phyloP scores from a whole-genome alignment of 352 stramenopile genomes.

The Halophytophthora batemanensis region DNA sequence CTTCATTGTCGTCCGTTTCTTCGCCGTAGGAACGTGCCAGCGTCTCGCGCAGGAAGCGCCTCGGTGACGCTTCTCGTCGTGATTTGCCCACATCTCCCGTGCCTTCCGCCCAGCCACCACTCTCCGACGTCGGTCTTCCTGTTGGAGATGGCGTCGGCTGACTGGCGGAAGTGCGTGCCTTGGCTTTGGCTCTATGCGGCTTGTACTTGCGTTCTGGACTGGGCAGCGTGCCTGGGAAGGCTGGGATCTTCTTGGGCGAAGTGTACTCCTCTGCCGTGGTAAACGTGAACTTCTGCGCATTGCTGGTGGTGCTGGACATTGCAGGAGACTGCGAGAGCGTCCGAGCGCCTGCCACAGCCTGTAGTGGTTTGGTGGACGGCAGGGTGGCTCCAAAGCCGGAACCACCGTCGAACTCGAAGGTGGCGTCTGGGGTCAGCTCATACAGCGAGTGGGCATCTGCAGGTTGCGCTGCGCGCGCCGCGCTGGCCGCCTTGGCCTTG shows the following conservation, averaged over 20 bases:
- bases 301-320: constrained; percentile 2
- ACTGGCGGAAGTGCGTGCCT: constrained; percentile 8
- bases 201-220: constrained; percentile 43
- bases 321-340: constrained; percentile 19
- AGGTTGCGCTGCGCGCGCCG: constrained; percentile 1
- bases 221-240: constrained; percentile 59
- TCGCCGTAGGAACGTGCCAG: constrained; percentile 31
- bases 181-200: constrained; percentile 12
- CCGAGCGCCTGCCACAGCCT: constrained; percentile 24
- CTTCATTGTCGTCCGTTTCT: constrained; percentile 9
- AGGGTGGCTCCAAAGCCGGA: constrained; percentile 59
- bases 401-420: constrained; percentile 73
- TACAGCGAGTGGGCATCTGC: constrained; percentile 29
- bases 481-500: constrained; percentile 3
- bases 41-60: constrained; percentile 63
- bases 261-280: constrained; percentile 65
- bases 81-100: constrained; percentile 25
- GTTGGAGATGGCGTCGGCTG: not conserved
- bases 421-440: constrained; percentile 49
- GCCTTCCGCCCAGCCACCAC: not conserved
- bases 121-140: too few species aligned
- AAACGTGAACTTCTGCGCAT: constrained; percentile 64
- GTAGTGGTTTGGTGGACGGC: constrained; percentile 51
- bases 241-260: constrained; percentile 73
- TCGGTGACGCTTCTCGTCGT: constrained; percentile 52